Base-by-base conservation (phyloP, 352 stramenopile species). In the Phytopythium delawarense region DNA sequence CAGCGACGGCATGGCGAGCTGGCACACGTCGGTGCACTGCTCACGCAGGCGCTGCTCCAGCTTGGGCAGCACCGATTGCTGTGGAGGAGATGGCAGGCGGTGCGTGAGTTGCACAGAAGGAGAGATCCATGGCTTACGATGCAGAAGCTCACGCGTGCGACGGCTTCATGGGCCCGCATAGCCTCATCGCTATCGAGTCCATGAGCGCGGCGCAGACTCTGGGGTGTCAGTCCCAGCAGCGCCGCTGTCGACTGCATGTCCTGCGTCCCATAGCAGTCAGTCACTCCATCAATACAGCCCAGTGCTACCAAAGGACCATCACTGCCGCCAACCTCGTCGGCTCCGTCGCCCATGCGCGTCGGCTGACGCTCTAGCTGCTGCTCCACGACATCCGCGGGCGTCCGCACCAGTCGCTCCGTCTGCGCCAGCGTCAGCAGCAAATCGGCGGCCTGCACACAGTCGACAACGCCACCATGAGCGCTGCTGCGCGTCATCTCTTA, bases 391-490 rank as follows among this genome's bases (percentile, higher is more conserved):
- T 70, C 51, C 23, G 23, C 39, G 54, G 12, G 23, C 28, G 39
- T n/a, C 28, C 37, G 60, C n/a, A 81, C 49, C 5, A 81, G 51
- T 2, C 67, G 70, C 49, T 80, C 67, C 4, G 62, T 58, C 32
- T 78, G 70, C 8, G 67, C 73, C 1, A 72, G 53, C 0, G 70
- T 69, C 51, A 81, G 48, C 34, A 81, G 48, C 30, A 78, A 37
- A 62, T 78, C 67, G 9, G 67, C 70, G 4, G 69, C 32, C 57
- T 62, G 28, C 4, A 28, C n/a, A 39, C 16, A 39, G 7, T 9
- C n/a, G 12, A 3, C 25, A 2, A 8, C 23, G 23, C 7, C 23
- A 16, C 25, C 35, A 32, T 25, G 25, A 37, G 25, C 12, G 35
- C 40, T 6, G 16, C 11, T 5, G 51, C 25, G 13, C 11, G 21